These are phyloP conservation scores for Bothia castanella DNA, from an alignment of 1,284 basidiomycete genomes.

Conservation along the genomic window DNA sequence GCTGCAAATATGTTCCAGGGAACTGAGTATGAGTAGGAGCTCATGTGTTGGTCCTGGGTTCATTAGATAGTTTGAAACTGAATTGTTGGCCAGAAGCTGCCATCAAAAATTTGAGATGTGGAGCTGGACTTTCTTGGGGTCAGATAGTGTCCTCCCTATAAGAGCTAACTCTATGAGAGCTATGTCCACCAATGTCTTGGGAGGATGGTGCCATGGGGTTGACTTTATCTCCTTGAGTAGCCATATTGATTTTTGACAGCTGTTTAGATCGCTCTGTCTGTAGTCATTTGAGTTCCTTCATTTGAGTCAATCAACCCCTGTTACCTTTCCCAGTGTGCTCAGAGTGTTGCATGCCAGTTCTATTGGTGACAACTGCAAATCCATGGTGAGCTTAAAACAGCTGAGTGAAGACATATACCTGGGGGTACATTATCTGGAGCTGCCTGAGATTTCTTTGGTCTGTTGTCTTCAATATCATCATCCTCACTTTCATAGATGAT, in stretches of 20 bases:
- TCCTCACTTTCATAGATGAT: too few relatives aligned
- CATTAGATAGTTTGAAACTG: too few relatives aligned
- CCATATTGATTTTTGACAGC: not conserved
- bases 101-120: too few relatives aligned
- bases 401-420: not conserved
- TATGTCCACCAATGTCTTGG: not conserved
- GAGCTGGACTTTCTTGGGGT: too few relatives aligned
- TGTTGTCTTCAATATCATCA: too few relatives aligned
- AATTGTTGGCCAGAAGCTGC: too few relatives aligned
- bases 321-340: not conserved
- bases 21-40: too few relatives aligned
- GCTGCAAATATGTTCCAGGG: not conserved
- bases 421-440: too few relatives aligned
- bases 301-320: not conserved
- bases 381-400: not conserved
- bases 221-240: not conserved
- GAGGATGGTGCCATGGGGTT: constrained; percentile 4
- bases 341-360: not conserved
- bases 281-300: not conserved
- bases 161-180: not conserved
- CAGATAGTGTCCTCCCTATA: not conserved
- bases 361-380: not conserved
- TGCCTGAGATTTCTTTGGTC: too few relatives aligned
- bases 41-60: too few relatives aligned
- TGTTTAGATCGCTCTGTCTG: not conserved